Evolutionary conservation across 129 eudicot genomes (phyloP), one percentile per base, ranked within the genome.

Genomic region (Solidago caesia): DNA sequence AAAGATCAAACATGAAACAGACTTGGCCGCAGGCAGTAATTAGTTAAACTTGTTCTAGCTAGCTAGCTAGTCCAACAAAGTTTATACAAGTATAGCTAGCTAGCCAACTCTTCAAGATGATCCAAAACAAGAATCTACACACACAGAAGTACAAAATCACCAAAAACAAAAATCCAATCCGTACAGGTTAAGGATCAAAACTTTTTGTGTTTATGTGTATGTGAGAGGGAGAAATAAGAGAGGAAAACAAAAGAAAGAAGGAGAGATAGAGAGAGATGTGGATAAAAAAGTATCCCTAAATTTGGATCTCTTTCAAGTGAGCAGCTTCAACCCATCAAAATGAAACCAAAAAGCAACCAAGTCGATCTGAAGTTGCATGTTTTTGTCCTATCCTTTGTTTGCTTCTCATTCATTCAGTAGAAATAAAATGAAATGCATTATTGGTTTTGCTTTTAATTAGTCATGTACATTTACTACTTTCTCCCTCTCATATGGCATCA

Each of bases 381-480:
- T 73, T 62, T 87, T 87, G 92, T 87, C 92, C 83, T 82, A 68
- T 82, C 79, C 87, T 85, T 87, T 85, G 87, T 85, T 80, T 74
- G 77, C 82, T 82, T 84, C 72, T 79, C 75, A 76, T 59, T 49
- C 60, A 52, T 61, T 59, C 11, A 10, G 9, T 46, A 5, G 4
- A 46, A 46, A 5, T 46, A n/a, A n/a, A 51, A 70, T 52, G 66
- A 63, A 27, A 64, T 74, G 48, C 78, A 84, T 80, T 80, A 84
- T 80, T 84, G 77, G 61, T 64, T 67, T 76, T 52, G 67, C 68
- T 79, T 80, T 72, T 66, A 21, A 21, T 21, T 21, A 15, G 68
- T n/a, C 60, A 45, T 77, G 83, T 79, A 13, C 4, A 79, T 15
- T 79, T 73, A 79, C 83, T 65, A 57, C 44, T 79, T 65, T 73